These are phyloP conservation scores for Emericellopsis atlantica DNA, from an alignment of 2,329 filamentous ascomycete species.

Conservation along the genomic window DNA sequence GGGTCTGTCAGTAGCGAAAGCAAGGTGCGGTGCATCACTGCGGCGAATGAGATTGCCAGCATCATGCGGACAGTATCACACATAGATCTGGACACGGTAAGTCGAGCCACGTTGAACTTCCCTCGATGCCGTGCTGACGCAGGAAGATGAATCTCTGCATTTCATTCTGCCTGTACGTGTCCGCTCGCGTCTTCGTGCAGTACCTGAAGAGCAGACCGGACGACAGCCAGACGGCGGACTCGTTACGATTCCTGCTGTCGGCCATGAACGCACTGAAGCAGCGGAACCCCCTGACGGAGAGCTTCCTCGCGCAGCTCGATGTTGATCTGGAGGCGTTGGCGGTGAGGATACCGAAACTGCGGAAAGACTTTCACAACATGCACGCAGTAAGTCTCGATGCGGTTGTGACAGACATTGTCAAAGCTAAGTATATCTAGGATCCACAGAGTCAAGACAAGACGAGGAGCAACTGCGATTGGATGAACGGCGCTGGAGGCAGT, in stretches of 20 bases:
- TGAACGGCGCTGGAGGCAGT: slow-evolving; percentile 24
- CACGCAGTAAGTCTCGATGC: slow-evolving; percentile 16
- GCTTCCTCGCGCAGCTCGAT: slow-evolving; percentile 85
- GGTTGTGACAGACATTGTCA: neutral
- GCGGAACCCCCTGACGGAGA: slow-evolving; percentile 84
- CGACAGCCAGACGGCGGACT: slow-evolving; percentile 65
- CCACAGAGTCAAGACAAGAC: neutral
- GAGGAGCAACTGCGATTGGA: slow-evolving; percentile 12
- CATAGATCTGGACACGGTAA: slow-evolving; percentile 69
- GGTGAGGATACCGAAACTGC: slow-evolving; percentile 45
- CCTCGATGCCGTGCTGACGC: neutral
- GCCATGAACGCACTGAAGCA: slow-evolving; percentile 84
- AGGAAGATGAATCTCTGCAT: slow-evolving; percentile 86
- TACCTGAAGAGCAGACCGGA: slow-evolving; percentile 90
- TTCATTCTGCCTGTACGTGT: slow-evolving; percentile 92
- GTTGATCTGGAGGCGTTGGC: slow-evolving; percentile 74
- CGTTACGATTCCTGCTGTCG: slow-evolving; percentile 77
- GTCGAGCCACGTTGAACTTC: slow-evolving; percentile 15
- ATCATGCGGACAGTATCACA: slow-evolving; percentile 95
- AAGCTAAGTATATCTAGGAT: neutral
- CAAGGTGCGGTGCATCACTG: slow-evolving; percentile 84
- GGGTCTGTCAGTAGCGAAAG: slow-evolving; percentile 73
- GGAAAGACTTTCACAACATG: slow-evolving; percentile 39
- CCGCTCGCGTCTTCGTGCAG: slow-evolving; percentile 87
- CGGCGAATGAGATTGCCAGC: slow-evolving; percentile 83